These are phyloP conservation scores for Nadsonia commutata DNA, from an alignment of 1,139 yeast species.

Conservation along the genomic window DNA sequence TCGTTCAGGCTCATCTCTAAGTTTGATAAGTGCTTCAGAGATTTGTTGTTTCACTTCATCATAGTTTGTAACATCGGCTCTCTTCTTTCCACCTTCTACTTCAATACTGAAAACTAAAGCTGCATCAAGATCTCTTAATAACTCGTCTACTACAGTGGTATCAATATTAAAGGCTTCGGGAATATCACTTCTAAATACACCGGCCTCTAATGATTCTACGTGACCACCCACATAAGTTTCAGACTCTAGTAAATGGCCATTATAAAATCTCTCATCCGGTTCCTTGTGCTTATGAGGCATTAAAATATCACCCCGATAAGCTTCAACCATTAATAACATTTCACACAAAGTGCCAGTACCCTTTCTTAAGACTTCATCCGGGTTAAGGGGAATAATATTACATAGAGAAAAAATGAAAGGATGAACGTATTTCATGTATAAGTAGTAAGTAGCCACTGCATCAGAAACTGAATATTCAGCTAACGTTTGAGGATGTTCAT, in stretches of 20 bases:
- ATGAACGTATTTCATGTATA: slow-evolving; percentile 92
- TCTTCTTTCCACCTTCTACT: slow-evolving; percentile 53
- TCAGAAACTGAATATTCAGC: slow-evolving; percentile 98
- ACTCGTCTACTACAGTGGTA: slow-evolving; percentile 68
- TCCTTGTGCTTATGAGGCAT: slow-evolving; percentile 90
- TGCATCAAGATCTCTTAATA: slow-evolving; percentile 53
- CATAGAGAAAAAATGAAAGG: slow-evolving; percentile 94
- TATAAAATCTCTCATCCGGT: slow-evolving; percentile 82
- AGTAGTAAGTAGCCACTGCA: slow-evolving; percentile 95
- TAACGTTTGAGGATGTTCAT: slow-evolving; percentile 77
- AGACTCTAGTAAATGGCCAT: slow-evolving; percentile 85
- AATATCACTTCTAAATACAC: slow-evolving; percentile 87
- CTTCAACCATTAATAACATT: slow-evolving; percentile 95
- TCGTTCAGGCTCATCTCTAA: slow-evolving; percentile 50
- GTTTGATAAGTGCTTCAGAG: slow-evolving; percentile 35
- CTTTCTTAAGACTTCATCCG: slow-evolving; percentile 89
- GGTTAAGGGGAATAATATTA: slow-evolving; percentile 88
- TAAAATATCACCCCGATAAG: slow-evolving; percentile 60
- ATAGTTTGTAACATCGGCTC: slow-evolving; percentile 67
- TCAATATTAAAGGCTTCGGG: slow-evolving; percentile 64
- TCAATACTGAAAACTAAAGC: slow-evolving; percentile 75
- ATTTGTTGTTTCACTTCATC: slow-evolving; percentile 58
- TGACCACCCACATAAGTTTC: slow-evolving; percentile 99
- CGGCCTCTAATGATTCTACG: slow-evolving; percentile 94
- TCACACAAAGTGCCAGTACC: slow-evolving; percentile 99